Evolutionary conservation across 1,284 basidiomycete genomes (phyloP), one percentile per base, ranked within the genome.

Genomic region (Malassezia slooffiae): DNA sequence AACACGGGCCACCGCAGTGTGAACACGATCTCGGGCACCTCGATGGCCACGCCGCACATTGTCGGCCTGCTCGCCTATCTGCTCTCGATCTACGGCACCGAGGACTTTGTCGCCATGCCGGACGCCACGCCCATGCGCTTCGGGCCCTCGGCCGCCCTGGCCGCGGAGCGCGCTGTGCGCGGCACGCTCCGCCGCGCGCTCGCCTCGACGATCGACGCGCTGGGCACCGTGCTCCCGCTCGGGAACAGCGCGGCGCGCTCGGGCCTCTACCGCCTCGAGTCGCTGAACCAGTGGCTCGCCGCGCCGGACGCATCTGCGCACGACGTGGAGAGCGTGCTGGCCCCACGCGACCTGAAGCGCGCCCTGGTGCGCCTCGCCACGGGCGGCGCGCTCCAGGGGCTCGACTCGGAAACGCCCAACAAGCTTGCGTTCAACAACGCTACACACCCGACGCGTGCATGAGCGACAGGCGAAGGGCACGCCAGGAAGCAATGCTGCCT

Each of bases 301-400:
- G 12, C 22, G 26, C n/a, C 6, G 17, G 1, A 22, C 13, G 20
- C 37, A 28, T 20, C 15, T n/a, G 6, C 3, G n/a, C n/a, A n/a
- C n/a, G n/a, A n/a, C 43, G 63, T 38, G 58, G 86, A 29, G 75
- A 79, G 55, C 37, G 56, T 58, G 2, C 40, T 68, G 16, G 21
- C 43, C 0, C 81, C 87, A 17, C 57, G 66, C 17, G 77, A 81
- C 67, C 72, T 91, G 55, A 89, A 85, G 80, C 74, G 77, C 60
- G 81, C 83, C 5, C 62, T 91, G 31, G 42, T 81, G 44, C 73
- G 71, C 15, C 74, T 90, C 12, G 73, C 81, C 17, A 80, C 76
- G 41, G 58, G 62, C n/a, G 77, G 72, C 47, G 51, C 75, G 26
- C 72, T 90, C 17, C 52, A 59, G 1, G 63, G 54, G 28, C 47